phyloP scores from a whole-genome alignment of 2,329 filamentous ascomycete species.

The Orbilia blumenaviensis region DNA sequence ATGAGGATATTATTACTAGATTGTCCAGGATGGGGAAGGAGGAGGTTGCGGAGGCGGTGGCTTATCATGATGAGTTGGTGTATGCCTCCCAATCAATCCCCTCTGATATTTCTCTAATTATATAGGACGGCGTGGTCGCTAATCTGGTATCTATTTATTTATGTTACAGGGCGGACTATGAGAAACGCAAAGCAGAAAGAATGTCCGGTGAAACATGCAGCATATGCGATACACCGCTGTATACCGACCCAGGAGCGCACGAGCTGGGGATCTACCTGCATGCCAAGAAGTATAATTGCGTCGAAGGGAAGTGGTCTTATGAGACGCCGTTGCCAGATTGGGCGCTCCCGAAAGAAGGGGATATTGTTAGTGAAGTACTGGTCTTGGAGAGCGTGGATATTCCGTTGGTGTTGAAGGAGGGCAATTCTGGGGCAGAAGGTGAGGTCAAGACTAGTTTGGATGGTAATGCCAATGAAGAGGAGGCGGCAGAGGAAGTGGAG shows the following conservation, averaged over 20 bases:
- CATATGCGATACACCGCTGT: constrained; percentile 84
- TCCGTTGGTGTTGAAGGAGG: constrained; percentile 35
- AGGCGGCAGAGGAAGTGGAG: neutral
- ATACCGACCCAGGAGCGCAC: constrained; percentile 88
- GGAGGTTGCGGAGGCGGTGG: constrained; percentile 86
- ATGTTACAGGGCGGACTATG: constrained; percentile 68
- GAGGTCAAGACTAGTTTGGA: constrained; percentile 35
- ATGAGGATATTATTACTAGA: constrained; percentile 88
- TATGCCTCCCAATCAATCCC: constrained; percentile 26
- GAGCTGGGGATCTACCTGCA: constrained; percentile 89
- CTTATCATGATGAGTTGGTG: constrained; percentile 94
- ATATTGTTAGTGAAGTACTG: constrained; percentile 40
- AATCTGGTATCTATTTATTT: too few relatives aligned
- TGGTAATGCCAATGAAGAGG: constrained; percentile 4
- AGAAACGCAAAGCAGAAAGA: constrained; percentile 89
- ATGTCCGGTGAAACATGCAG: constrained; percentile 86
- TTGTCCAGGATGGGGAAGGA: constrained; percentile 92
- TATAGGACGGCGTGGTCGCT: neutral
- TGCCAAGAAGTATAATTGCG: constrained; percentile 86
- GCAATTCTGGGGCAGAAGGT: constrained; percentile 2
- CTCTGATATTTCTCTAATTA: neutral
- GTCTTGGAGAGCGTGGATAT: constrained; percentile 48
- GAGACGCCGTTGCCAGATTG: constrained; percentile 83
- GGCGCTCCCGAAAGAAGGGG: constrained; percentile 70
- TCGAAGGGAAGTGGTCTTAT: constrained; percentile 84